Percentiles rank a stretch among this genome's conserved stretches.
phyloP scores from a whole-genome alignment of 805 yeast genomes.

The Myxozyma geophila region DNA sequence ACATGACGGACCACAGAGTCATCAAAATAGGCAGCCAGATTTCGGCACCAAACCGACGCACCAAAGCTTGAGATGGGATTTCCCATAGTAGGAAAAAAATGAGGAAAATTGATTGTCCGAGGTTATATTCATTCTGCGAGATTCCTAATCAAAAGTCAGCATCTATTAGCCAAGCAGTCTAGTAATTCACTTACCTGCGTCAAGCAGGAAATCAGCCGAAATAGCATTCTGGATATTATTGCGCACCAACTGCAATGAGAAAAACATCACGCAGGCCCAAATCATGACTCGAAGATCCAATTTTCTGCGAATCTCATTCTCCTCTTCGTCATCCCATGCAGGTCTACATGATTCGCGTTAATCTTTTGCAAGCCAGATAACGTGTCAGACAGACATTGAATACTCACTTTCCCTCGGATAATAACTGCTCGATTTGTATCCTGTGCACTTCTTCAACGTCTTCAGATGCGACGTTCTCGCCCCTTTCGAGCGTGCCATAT shows the following conservation, averaged over 20 bases:
- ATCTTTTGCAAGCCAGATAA: not conserved
- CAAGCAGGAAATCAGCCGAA: slow-evolving; percentile 58
- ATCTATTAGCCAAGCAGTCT: not conserved
- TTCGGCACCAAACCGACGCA: slow-evolving; percentile 66
- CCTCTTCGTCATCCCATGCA: slow-evolving; percentile 59
- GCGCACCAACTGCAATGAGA: slow-evolving; percentile 61
- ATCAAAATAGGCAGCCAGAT: slow-evolving; percentile 56
- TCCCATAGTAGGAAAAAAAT: slow-evolving; percentile 55
- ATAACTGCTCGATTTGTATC: slow-evolving; percentile 6
- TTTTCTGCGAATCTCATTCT: slow-evolving; percentile 52
- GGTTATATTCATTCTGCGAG: slow-evolving; percentile 54
- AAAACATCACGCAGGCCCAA: slow-evolving; percentile 61
- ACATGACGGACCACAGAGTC: slow-evolving; percentile 65
- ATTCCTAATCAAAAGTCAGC: slow-evolving; percentile 6
- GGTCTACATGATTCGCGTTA: not conserved
- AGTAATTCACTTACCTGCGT: slow-evolving; percentile 51
- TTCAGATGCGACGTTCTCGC: not conserved
- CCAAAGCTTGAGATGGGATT: slow-evolving; percentile 51
- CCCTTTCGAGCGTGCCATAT: slow-evolving; percentile 15
- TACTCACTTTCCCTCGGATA: slow-evolving; percentile 10
- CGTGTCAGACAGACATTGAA: not conserved
- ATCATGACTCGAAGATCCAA: slow-evolving; percentile 59
- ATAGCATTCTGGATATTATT: slow-evolving; percentile 59
- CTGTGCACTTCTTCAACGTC: slow-evolving; percentile 4
- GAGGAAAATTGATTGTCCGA: slow-evolving; percentile 61